These are phyloP conservation scores for Oxyria digyna DNA, from an alignment of 148 eudicot species.

Conservation along the genomic window DNA sequence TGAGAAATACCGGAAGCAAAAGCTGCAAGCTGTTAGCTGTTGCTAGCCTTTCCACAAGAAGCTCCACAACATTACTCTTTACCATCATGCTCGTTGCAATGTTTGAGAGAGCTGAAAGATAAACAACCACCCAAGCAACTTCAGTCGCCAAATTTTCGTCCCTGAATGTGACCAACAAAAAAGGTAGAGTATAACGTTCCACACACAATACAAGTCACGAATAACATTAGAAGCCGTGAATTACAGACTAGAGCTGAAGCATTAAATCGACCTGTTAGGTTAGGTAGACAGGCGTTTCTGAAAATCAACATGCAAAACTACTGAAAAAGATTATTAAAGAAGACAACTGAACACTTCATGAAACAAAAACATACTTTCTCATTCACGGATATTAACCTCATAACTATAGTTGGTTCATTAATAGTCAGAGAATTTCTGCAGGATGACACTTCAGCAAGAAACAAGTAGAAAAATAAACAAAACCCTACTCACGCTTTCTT, in stretches of 20 bases:
- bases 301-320: not conserved
- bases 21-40: constrained; percentile 72
- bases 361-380: not conserved
- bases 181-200: not conserved
- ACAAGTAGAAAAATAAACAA: not conserved
- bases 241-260: not conserved
- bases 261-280: not conserved
- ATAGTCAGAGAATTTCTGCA: not conserved
- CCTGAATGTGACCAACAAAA: constrained; percentile 32
- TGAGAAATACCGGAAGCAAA: constrained; percentile 69
- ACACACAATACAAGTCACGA: not conserved
- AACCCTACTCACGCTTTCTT: constrained; percentile 55
- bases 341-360: not conserved
- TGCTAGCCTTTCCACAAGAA: constrained; percentile 70
- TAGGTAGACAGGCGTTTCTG: not conserved
- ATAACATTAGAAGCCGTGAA: not conserved
- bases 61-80: constrained; percentile 60
- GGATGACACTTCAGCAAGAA: not conserved
- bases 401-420: not conserved
- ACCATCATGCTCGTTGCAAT: constrained; percentile 59
- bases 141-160: constrained; percentile 96
- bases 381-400: not conserved
- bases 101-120: constrained; percentile 86
- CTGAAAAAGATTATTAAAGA: not conserved
- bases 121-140: constrained; percentile 97